Percentiles rank a stretch among this genome's conserved stretches.
Conservation (phyloP, 352 stramenopile genomes). For the Hyaloperonospora brassicae region DNA sequence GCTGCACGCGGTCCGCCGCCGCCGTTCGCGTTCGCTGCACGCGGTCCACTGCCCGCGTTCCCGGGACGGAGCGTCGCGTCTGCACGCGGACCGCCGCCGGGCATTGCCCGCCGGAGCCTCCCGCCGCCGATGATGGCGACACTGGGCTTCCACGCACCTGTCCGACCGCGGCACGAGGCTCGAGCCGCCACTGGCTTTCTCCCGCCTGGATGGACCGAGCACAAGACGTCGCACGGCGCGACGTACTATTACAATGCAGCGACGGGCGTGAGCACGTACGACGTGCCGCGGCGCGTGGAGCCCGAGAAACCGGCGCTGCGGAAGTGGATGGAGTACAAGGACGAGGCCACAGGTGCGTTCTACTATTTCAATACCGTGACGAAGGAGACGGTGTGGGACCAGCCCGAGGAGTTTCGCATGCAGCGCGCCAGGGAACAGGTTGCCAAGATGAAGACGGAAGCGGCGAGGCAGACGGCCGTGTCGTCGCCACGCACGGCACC, state of each 20-base stretch:
- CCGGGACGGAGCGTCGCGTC: no score
- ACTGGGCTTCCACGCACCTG: no score
- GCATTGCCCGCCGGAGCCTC: conserved; percentile 14
- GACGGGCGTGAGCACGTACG: conserved; percentile 60
- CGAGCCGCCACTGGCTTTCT: conserved; percentile 6
- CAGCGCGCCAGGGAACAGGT: conserved; percentile 65
- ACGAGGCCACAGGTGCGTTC: conserved; percentile 50
- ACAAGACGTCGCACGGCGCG: conserved; percentile 41
- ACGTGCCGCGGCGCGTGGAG: conserved; percentile 19
- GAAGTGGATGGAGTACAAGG: conserved; percentile 75
- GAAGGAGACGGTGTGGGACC: conserved; percentile 73
- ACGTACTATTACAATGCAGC: conserved; percentile 56
- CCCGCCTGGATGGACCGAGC: conserved; percentile 55
- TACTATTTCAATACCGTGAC: conserved; percentile 82
- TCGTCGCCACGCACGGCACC: conserved; percentile 4
- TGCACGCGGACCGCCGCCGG: conserved; percentile 6
- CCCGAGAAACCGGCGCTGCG: background rate
- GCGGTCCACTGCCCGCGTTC: no score
- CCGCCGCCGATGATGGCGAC: no score
- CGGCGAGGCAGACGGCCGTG: conserved; percentile 5
- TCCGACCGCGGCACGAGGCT: no score
- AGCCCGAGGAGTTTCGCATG: conserved; percentile 70
- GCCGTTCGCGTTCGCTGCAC: conserved; percentile 15
- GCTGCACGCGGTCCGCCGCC: conserved; percentile 16
- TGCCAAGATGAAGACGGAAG: conserved; percentile 46